Evolutionary conservation across 192 early-diverging fungal species (phyloP).

Genomic region (Entomortierella lignicola): DNA sequence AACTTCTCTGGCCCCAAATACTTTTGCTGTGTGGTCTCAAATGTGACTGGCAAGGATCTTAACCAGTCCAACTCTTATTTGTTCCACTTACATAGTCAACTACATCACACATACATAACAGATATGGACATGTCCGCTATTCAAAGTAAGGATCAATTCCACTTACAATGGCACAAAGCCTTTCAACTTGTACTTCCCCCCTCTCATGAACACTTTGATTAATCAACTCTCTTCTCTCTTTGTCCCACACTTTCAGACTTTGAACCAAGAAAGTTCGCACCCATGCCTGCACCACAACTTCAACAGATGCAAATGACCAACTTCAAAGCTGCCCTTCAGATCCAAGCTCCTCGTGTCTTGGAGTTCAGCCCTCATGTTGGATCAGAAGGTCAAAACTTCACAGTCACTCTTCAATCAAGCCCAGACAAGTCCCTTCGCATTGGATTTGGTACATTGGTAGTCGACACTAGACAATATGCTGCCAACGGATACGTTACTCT

Average conservation of each 20-base stretch:
- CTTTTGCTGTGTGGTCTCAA: too few relatives aligned
- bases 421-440: slow-evolving; percentile 53
- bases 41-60: too few relatives aligned
- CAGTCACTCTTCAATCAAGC: slow-evolving; percentile 50
- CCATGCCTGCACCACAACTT: slow-evolving; percentile 43
- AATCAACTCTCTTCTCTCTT: background rate
- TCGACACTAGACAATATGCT: slow-evolving; percentile 62
- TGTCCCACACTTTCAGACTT: slow-evolving; percentile 28
- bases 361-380: slow-evolving; percentile 58
- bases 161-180: background rate
- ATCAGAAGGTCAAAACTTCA: slow-evolving; percentile 40
- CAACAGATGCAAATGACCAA: slow-evolving; percentile 16
- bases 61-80: slow-evolving; percentile 3
- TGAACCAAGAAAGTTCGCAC: slow-evolving; percentile 49
- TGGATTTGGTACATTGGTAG: slow-evolving; percentile 60
- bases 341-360: slow-evolving; percentile 49
- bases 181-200: background rate
- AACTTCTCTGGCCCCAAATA: too few relatives aligned
- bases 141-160: slow-evolving; percentile 34
- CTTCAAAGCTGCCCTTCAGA: slow-evolving; percentile 28
- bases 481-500: slow-evolving; percentile 57
- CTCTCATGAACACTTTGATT: background rate
- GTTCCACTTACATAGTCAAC: background rate
- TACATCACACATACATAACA: background rate
- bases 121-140: slow-evolving; percentile 47